Base-by-base conservation (phyloP, 768 basidiomycete genomes). In the Pleurotus eryngii region DNA sequence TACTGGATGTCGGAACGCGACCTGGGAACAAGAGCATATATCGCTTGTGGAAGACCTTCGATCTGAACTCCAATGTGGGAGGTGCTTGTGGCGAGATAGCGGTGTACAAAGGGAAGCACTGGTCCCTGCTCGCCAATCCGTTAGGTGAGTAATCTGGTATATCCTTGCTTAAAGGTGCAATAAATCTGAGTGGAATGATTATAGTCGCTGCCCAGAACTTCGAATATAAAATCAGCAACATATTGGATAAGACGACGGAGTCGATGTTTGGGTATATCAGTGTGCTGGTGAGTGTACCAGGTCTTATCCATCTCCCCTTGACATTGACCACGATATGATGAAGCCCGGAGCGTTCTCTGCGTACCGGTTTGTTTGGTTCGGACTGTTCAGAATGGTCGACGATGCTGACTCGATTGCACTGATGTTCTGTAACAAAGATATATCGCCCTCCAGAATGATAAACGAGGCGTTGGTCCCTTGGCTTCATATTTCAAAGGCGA, bases 401-500 rank as follows among this genome's bases (percentile, higher is more conserved):
- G 27, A 59, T 51, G 47, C 17, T 58, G n/a, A 39, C 6, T 27
- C 5, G 45, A 27, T 59, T 35, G 6, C 30, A 9, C 11, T 35
- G 11, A 4, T 9, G 8, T 35, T 11, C 8, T 9, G 8, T 9
- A 9, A 35, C 30, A 11, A 35, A 84, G 87, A 49, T 90, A 93
- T 68, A 93, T 95, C 64, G 95, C 94, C 0, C 68, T 98, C 57
- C 89, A 91, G 69, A 97, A 98, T 63, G 83, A 95, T 65, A 82
- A 83, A 60, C 73, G 76, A 17, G 95, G 95, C 0, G 76, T 81
- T 20, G 96, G 96, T 0, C 96, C 96, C 4, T 74, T 98, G 3
- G 90, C 93, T 12, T 95, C 95, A 14, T 99, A 99, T 70, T 99
- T 99, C 79, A 91, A 98, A 68, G 97, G 97, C 7, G 97, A 99